Conservation (phyloP, 768 basidiomycete genomes). For the Lentinula aciculospora region DNA sequence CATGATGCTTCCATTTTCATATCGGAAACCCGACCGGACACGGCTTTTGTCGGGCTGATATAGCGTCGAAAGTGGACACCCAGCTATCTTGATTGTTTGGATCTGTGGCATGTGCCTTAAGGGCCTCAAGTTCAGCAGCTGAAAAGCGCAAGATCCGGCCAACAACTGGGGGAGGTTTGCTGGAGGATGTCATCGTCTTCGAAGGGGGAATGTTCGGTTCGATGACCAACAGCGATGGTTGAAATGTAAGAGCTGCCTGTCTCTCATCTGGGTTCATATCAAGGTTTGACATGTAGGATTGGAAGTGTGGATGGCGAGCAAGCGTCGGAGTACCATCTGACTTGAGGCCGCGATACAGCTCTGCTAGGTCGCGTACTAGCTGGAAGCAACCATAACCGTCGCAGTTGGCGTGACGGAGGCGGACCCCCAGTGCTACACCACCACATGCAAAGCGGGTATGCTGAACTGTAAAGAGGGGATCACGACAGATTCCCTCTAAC, state of each 20-base stretch:
- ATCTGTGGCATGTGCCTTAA: constrained; percentile 9
- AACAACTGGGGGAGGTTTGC: not conserved
- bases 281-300: constrained; percentile 11
- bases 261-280: constrained; percentile 11
- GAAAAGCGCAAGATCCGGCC: constrained; percentile 15
- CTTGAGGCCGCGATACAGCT: constrained; percentile 13
- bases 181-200: not conserved
- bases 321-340: not conserved
- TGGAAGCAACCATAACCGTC: constrained; percentile 16
- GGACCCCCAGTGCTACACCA: constrained; percentile 13
- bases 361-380: constrained; percentile 12
- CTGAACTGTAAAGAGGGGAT: constrained; percentile 12
- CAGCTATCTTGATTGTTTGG: constrained; percentile 6
- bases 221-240: constrained; percentile 2
- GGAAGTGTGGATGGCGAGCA: constrained; percentile 11
- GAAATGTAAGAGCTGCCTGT: constrained; percentile 7
- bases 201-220: not conserved
- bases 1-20: constrained; percentile 15
- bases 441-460: constrained; percentile 17
- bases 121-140: constrained; percentile 5
- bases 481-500: constrained; percentile 1
- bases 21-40: constrained; percentile 8
- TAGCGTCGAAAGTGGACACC: constrained; percentile 15
- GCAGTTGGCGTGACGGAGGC: constrained; percentile 9
- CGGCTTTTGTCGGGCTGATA: constrained; percentile 8